Base-by-base conservation (phyloP, 2,329 filamentous ascomycete species). In the Epichloe aotearoae region DNA sequence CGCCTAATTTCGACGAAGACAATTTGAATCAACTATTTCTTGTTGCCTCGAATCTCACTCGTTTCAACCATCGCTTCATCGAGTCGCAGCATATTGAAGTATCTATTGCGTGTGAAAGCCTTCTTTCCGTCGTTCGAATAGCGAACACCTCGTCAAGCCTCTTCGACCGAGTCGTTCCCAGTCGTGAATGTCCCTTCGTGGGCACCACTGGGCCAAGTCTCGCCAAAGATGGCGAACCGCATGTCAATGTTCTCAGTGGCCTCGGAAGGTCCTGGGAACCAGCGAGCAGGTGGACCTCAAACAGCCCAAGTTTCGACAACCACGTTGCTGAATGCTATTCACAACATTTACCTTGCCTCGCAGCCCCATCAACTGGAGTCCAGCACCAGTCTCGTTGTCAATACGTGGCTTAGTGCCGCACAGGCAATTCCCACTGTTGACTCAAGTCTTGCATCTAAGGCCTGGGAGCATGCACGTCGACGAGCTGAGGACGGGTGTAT, bases 401-500 rank as follows among this genome's bases (percentile, higher is more conserved):
- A 97, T 70, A 96, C 89, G 52, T 96, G 90, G 90, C 77, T 93
- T 49, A 95, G 88, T 3, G 87, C 88, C 17, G 76, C 80, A 30
- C 86, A 86, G 57, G 71, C 78, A 23, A 80, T 83, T 39, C 75
- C 79, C 3, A 89, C 86, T 7, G 80, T 97, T 41, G 93, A 98
- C 68, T 70, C 79, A 41, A 79, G 85, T 20, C 70, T 98, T 47
- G 86, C 87, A 15, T 75, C 80, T 49, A 81, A 88, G 64, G 89
- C 90, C 3, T 98, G 93, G 91, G 93, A 98, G 70, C 93, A 98
- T 73, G 91, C 93, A 51, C 80, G 91, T 58, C 82, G 93, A 55
- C 81, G 93, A 71, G 93, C 93, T 41, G 93, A 98, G 66, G 93
- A 98, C 70, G 90, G 88, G 15, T 96, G 90, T 64, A 86, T 98